Evolutionary conservation across 148 eudicot genomes (phyloP).

Genomic region (Chenopodium album): DNA sequence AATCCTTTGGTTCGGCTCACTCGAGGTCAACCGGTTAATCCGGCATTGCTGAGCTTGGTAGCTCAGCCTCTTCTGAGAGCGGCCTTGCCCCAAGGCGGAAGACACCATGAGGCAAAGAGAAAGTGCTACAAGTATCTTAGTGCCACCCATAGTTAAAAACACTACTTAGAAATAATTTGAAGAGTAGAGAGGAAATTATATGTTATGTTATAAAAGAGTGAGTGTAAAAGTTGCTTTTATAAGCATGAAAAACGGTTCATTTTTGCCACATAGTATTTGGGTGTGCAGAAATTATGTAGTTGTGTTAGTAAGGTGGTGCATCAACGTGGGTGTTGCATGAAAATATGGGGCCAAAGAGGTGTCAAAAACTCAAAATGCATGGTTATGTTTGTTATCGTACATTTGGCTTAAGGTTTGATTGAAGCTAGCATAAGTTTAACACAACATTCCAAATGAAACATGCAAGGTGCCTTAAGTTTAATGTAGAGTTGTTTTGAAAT

Average conservation of each 20-base stretch:
- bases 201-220: neutral
- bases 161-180: neutral
- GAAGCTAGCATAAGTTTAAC: conserved; percentile 13
- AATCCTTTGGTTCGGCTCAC: conserved; percentile 43
- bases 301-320: neutral
- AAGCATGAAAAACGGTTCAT: conserved; percentile 18
- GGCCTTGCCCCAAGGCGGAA: conserved; percentile 13
- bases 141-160: conserved; percentile 21
- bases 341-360: conserved; percentile 5
- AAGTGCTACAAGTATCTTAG: conserved; percentile 25
- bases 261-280: conserved; percentile 29
- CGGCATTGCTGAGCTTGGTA: conserved; percentile 51
- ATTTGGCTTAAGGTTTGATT: conserved; percentile 26
- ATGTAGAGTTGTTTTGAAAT: neutral
- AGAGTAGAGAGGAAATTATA: neutral
- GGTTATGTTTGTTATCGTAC: conserved; percentile 15
- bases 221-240: neutral
- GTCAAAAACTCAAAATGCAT: conserved; percentile 23
- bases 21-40: conserved; percentile 34
- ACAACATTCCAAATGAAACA: conserved; percentile 8
- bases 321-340: conserved; percentile 20
- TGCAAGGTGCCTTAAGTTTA: conserved; percentile 4
- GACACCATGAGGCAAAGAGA: conserved; percentile 26
- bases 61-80: conserved; percentile 16
- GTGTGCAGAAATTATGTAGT: conserved; percentile 14